Base-by-base conservation (phyloP, 139 green algal genomes). In the Coelastrella sp. region DNA sequence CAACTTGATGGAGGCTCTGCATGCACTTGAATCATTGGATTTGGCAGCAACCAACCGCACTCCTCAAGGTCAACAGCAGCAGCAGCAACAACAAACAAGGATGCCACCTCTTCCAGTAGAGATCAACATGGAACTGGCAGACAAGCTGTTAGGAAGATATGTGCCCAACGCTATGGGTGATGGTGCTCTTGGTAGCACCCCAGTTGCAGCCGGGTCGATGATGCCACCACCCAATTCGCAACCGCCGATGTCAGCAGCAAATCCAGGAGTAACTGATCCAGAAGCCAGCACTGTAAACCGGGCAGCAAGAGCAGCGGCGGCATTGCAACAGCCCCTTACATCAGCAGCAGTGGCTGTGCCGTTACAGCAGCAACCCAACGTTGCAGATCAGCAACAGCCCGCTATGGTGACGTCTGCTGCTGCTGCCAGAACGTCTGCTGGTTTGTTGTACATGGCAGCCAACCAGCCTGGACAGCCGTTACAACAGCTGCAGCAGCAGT, bases 61-160 rank as follows among this genome's bases (percentile, higher is more conserved):
- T 80, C n/a, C n/a, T n/a, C n/a, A n/a, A n/a, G n/a, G n/a, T n/a
- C n/a, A n/a, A n/a, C n/a, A n/a, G n/a, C 2, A 80, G 2, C 43
- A 32, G 48, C 45, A 80, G 40, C 43, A 66, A 41, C 72, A 79
- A 41, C 71, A 40, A n/a, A 90, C 93, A 40, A 89, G 96, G 43
- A 97, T 98, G 96, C 96, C 96, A 15, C 90, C 94, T 27, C 87
- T 98, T 60, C 96, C 96, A 2, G 95, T 95, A 27, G 88, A 94
- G 81, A 63, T 93, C 25, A 96, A 96, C 64, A 83, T 94, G 7
- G 92, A 96, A 60, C 90, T 95, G 34, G 93, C 93, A 23, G 89
- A 87, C 45, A 91, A 89, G 62, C 91, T 94, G 41, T 79, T 96
- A 62, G 90, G 92, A 19, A 11, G 17, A 57, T 15, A 15, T 57